Evolutionary conservation across 768 basidiomycete species (phyloP).

Genomic region (Rhizopogon vinicolor): DNA sequence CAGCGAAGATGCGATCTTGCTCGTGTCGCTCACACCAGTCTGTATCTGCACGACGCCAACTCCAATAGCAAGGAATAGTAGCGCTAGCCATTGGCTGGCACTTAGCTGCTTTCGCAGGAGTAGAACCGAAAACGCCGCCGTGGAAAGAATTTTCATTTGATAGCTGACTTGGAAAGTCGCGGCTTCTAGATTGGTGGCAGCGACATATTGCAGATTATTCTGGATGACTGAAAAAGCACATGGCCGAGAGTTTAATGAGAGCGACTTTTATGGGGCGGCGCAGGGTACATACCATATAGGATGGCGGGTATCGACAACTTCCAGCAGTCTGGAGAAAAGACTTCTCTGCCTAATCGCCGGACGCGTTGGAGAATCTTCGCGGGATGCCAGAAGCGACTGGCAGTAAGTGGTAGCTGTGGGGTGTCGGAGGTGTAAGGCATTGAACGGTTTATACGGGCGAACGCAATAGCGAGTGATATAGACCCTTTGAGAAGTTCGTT

Average conservation of each 20-base stretch:
- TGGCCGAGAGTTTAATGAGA: slow-evolving; percentile 7
- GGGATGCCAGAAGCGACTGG: slow-evolving; percentile 33
- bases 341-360: slow-evolving; percentile 55
- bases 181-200: slow-evolving; percentile 88
- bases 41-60: slow-evolving; percentile 90
- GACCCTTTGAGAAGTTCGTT: slow-evolving; percentile 91
- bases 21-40: slow-evolving; percentile 27
- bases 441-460: slow-evolving; percentile 46
- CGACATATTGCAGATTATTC: slow-evolving; percentile 94
- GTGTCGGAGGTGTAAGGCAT: slow-evolving; percentile 22
- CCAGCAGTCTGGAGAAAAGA: slow-evolving; percentile 93
- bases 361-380: slow-evolving; percentile 39
- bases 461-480: slow-evolving; percentile 87
- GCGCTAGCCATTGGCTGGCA: slow-evolving; percentile 76
- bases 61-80: slow-evolving; percentile 82
- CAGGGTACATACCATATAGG: slow-evolving; percentile 60
- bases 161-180: slow-evolving; percentile 97
- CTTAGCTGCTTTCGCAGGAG: slow-evolving; percentile 74
- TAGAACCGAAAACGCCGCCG: slow-evolving; percentile 83
- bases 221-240: slow-evolving; percentile 58
- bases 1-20: slow-evolving; percentile 22
- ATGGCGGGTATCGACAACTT: slow-evolving; percentile 96
- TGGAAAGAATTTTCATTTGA: slow-evolving; percentile 97
- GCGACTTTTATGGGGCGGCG: background rate
- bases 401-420: slow-evolving; percentile 24